These are phyloP conservation scores for Trametes pubescens DNA, from an alignment of 1,284 basidiomycete species.

Conservation along the genomic window DNA sequence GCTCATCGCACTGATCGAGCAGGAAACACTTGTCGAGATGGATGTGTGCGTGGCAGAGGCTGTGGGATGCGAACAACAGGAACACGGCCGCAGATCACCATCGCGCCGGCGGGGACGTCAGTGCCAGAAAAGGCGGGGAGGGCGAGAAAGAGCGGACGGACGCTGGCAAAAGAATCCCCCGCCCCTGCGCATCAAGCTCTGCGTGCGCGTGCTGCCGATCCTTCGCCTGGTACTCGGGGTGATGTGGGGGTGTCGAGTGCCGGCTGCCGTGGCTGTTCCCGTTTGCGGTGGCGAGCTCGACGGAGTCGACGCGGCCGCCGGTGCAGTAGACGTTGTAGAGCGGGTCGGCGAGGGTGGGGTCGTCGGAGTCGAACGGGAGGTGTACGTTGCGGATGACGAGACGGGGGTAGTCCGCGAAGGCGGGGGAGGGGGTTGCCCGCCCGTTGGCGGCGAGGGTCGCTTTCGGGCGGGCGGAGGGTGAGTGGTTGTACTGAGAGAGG, in stretches of 20 bases:
- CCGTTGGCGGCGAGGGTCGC: conserved; percentile 7
- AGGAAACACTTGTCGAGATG: conserved; percentile 76
- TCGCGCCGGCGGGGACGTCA: neutral
- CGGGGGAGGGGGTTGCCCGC: conserved; percentile 3
- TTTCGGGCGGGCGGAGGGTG: conserved; percentile 2
- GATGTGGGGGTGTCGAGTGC: conserved; percentile 28
- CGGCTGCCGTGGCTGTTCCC: conserved; percentile 25
- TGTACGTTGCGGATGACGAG: conserved; percentile 40
- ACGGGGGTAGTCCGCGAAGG: conserved; percentile 22
- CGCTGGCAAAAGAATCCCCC: conserved; percentile 59
- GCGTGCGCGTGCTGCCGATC: conserved; percentile 20
- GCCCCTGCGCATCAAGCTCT: conserved; percentile 52
- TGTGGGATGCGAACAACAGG: conserved; percentile 35
- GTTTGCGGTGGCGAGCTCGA: conserved; percentile 31
- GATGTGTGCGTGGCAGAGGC: conserved; percentile 69
- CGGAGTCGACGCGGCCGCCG: conserved; percentile 33
- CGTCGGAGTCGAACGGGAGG: conserved; percentile 33
- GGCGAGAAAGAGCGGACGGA: conserved; percentile 42
- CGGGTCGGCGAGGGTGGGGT: conserved; percentile 26
- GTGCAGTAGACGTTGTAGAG: conserved; percentile 40
- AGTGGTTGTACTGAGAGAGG: conserved; percentile 13
- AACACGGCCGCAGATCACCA: neutral
- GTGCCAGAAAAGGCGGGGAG: conserved; percentile 19
- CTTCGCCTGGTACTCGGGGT: conserved; percentile 25
- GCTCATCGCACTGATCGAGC: conserved; percentile 58